Evolutionary conservation across 2,329 filamentous ascomycete genomes (phyloP).

Genomic region (Fusarium sp.): DNA sequence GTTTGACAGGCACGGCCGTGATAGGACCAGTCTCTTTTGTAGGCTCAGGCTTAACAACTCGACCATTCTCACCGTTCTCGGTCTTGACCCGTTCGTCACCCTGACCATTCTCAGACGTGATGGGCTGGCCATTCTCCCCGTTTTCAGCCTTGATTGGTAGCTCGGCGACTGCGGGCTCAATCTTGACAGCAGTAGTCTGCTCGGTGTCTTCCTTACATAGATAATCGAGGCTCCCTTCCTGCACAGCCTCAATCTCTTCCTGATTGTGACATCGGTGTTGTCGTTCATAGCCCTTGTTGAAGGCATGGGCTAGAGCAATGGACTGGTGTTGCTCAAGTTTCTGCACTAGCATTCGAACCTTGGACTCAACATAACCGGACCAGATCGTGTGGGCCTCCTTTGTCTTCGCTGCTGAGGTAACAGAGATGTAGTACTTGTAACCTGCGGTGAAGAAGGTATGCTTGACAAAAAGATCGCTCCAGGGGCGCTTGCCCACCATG

Average conservation of each 20-base stretch:
- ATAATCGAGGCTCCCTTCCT: conserved; percentile 62
- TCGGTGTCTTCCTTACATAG: conserved; percentile 52
- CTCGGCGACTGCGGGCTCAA: conserved; percentile 32
- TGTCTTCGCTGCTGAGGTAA: conserved; percentile 82
- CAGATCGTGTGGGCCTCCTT: conserved; percentile 88
- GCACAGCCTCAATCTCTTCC: conserved; percentile 61
- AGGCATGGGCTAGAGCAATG: conserved; percentile 87
- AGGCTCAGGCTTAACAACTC: conserved; percentile 23
- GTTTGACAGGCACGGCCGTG: conserved; percentile 17
- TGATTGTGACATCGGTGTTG: conserved; percentile 74
- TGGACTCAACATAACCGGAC: conserved; percentile 94
- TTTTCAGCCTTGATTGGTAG: conserved; percentile 56
- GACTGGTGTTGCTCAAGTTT: conserved; percentile 83
- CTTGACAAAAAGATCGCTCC: conserved; percentile 89
- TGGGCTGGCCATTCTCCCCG: conserved; percentile 51
- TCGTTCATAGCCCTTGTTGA: conserved; percentile 91
- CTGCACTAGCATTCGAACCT: conserved; percentile 85
- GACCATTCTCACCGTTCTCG: conserved; percentile 47
- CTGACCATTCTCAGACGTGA: conserved; percentile 52
- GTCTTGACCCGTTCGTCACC: conserved; percentile 46
- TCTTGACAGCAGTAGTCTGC: conserved; percentile 45
- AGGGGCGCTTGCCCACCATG: conserved; percentile 77
- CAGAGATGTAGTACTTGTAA: conserved; percentile 95
- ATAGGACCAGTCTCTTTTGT: conserved; percentile 45
- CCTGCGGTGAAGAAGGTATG: conserved; percentile 93